phyloP scores from a whole-genome alignment of 202 grass and related monocot genomes.

The Eragrostis tef region DNA sequence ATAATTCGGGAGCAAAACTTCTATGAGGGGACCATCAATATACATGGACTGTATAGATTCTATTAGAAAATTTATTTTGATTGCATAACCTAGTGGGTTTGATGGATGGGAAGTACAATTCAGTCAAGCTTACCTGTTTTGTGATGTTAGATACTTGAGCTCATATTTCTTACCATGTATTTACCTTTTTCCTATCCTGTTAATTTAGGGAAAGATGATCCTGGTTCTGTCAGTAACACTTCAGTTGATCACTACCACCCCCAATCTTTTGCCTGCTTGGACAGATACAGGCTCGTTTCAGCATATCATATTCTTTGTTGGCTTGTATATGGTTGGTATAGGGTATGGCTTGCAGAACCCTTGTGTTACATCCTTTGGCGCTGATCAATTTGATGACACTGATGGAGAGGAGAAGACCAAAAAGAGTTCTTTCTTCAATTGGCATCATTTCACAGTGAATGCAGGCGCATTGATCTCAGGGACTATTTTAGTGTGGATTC shows the following conservation, averaged over 20 bases:
- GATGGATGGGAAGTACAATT: constrained; percentile 1
- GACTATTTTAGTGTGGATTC: constrained; percentile 76
- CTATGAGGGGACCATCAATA: constrained; percentile 11
- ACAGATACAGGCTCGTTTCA: constrained; percentile 60
- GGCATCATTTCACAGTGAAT: constrained; percentile 79
- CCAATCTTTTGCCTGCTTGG: constrained; percentile 35
- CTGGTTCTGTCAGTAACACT: constrained; percentile 60
- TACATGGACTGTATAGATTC: not conserved
- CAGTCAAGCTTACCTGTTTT: not conserved
- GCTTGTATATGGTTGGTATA: constrained; percentile 73
- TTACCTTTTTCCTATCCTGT: not conserved
- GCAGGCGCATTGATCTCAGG: constrained; percentile 63
- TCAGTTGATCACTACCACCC: constrained; percentile 18
- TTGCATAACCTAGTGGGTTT: not conserved
- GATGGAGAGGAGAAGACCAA: constrained; percentile 61
- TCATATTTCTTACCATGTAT: not conserved
- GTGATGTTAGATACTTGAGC: constrained; percentile 11
- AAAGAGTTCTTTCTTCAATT: constrained; percentile 84
- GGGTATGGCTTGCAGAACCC: constrained; percentile 75
- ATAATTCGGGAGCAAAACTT: not conserved
- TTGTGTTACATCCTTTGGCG: constrained; percentile 81
- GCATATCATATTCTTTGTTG: constrained; percentile 61
- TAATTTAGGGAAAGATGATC: constrained; percentile 45
- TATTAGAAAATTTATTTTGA: constrained; percentile 3
- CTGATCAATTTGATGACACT: constrained; percentile 89